Conservation (phyloP, 148 eudicot species). For the Suaeda aralocaspica region DNA sequence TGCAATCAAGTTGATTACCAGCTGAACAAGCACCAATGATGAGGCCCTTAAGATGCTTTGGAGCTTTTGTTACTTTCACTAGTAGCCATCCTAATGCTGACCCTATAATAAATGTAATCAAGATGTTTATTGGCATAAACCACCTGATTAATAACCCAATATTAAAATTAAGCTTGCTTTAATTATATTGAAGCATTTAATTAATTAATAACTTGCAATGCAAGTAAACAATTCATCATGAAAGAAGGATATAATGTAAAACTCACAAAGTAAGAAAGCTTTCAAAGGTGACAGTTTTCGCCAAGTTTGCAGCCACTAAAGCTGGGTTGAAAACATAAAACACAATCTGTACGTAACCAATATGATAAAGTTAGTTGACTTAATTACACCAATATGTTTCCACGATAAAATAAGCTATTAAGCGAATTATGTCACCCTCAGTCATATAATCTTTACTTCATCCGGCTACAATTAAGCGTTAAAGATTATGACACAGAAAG, state of each 20-base stretch:
- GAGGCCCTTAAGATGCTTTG: conserved; percentile 42
- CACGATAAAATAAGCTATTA: too few relatives aligned
- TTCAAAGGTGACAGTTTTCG: conserved; percentile 35
- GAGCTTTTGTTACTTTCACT: conserved; percentile 33
- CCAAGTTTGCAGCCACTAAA: conserved; percentile 36
- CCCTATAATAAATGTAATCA: conserved; percentile 39
- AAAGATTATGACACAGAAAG: too few relatives aligned
- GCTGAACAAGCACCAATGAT: conserved; percentile 43
- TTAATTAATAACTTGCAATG: neutral
- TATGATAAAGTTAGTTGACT: neutral
- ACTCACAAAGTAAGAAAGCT: conserved; percentile 35
- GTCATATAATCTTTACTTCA: too few relatives aligned
- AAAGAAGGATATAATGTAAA: neutral
- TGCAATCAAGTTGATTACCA: too few relatives aligned
- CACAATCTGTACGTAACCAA: conserved; percentile 25
- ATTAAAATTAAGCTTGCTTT: neutral
- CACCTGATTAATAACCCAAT: conserved; percentile 26
- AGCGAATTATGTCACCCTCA: too few relatives aligned
- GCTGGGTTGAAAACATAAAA: conserved; percentile 47
- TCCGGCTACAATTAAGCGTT: too few relatives aligned
- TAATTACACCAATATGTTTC: too few relatives aligned
- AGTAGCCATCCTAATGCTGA: conserved; percentile 42
- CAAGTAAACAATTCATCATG: neutral
- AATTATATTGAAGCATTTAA: neutral
- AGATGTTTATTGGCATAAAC: conserved; percentile 54